Percentiles rank a stretch among this genome's conserved stretches.
Conservation (phyloP, 1,139 yeast genomes). For the Debaryomyces coudertii region DNA sequence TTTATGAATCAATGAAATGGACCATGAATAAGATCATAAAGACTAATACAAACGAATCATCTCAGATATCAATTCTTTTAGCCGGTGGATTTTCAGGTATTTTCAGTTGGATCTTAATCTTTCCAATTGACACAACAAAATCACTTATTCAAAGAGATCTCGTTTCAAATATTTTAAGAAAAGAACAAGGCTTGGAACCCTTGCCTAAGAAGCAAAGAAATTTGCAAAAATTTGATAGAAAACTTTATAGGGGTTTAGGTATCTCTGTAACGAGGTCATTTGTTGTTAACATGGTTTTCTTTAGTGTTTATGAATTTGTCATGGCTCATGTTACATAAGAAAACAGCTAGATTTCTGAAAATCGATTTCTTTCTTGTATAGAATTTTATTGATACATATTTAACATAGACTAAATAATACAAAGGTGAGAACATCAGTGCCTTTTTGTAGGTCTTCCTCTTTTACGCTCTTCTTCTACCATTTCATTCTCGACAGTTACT, state of each 20-base stretch:
- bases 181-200: constrained; percentile 46
- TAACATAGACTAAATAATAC: constrained; percentile 6
- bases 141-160: constrained; percentile 74
- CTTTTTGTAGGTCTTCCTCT: constrained; percentile 20
- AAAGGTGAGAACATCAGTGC: neutral
- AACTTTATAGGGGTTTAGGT: constrained; percentile 76
- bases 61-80: constrained; percentile 43
- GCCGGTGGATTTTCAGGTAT: constrained; percentile 87
- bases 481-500: neutral
- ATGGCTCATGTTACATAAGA: constrained; percentile 52
- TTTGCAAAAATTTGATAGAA: constrained; percentile 40
- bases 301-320: constrained; percentile 68
- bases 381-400: constrained; percentile 6
- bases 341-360: neutral
- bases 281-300: constrained; percentile 74
- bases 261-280: constrained; percentile 73
- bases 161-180: constrained; percentile 64
- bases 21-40: constrained; percentile 40
- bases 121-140: constrained; percentile 81
- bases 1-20: constrained; percentile 72
- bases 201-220: constrained; percentile 34
- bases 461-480: constrained; percentile 10
- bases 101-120: constrained; percentile 70
- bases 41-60: constrained; percentile 29
- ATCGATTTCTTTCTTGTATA: constrained; percentile 1